A percentile compares a stretch with the other conserved stretches of the same genome.
phyloP scores from a whole-genome alignment of 1,284 basidiomycete species.

The Rhodotorula sp. region DNA sequence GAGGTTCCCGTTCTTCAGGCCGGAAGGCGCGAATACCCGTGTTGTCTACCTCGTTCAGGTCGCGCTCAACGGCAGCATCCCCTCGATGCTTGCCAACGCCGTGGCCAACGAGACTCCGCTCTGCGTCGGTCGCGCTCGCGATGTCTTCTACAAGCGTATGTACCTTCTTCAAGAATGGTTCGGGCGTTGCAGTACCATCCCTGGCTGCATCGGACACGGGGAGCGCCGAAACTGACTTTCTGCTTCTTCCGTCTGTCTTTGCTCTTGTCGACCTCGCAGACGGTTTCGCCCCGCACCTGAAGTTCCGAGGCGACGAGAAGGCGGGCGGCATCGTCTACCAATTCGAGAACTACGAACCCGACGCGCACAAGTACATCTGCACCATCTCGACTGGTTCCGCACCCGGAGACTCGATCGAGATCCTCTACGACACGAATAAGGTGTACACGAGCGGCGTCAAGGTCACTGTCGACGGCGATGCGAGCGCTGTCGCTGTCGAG shows the following conservation, averaged over 20 bases:
- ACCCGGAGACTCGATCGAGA: slow-evolving; percentile 16
- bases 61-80: slow-evolving; percentile 18
- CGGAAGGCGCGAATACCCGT: slow-evolving; percentile 1
- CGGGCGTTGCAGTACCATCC: too few relatives aligned
- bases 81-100: slow-evolving; percentile 10
- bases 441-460: slow-evolving; percentile 21
- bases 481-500: slow-evolving; percentile 9
- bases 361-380: slow-evolving; percentile 9
- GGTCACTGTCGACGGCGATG: slow-evolving; percentile 6
- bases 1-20: neutral
- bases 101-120: slow-evolving; percentile 20
- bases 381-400: slow-evolving; percentile 13
- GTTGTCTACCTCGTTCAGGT: slow-evolving; percentile 30
- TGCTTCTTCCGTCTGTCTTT: neutral
- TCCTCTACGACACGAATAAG: slow-evolving; percentile 15
- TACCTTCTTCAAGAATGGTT: neutral
- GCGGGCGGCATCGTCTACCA: slow-evolving; percentile 16
- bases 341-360: slow-evolving; percentile 14
- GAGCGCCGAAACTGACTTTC: neutral
- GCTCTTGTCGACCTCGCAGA: neutral
- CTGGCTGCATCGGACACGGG: too few relatives aligned
- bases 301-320: neutral
- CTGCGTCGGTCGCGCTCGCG: slow-evolving; percentile 17
- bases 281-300: neutral
- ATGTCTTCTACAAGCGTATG: slow-evolving; percentile 8